phyloP scores from a whole-genome alignment of 257 asterid genomes.

The Forsythia suspensa region DNA sequence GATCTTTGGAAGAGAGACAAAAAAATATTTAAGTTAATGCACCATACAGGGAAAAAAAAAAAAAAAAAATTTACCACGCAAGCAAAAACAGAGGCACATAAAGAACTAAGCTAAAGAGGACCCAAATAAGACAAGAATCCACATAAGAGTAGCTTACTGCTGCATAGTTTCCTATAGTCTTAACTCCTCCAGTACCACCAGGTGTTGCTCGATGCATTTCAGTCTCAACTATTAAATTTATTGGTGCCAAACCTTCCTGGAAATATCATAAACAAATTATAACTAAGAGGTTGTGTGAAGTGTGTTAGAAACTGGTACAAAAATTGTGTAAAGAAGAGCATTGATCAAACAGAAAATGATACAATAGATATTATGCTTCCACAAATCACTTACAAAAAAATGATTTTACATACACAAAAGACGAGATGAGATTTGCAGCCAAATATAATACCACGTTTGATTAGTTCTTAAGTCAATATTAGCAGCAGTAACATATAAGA shows the following conservation, averaged over 20 bases:
- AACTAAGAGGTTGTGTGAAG: not conserved
- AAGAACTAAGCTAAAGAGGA: not conserved
- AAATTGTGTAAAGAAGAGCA: not conserved
- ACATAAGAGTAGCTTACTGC: constrained; percentile 52
- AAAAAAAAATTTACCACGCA: not conserved
- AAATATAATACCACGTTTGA: not conserved
- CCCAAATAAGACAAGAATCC: not conserved
- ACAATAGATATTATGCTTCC: not conserved
- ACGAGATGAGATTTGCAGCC: not conserved
- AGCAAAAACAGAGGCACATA: not conserved
- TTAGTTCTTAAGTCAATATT: not conserved
- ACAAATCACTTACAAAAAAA: not conserved
- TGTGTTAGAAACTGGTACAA: not conserved
- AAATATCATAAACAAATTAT: not conserved
- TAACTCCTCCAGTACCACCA: constrained; percentile 98
- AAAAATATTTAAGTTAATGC: not conserved
- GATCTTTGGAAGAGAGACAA: not conserved
- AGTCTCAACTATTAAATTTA: constrained; percentile 83
- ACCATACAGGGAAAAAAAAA: no score
- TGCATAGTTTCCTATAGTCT: constrained; percentile 96
- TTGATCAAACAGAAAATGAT: not conserved
- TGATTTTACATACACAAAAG: not conserved
- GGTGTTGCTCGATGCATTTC: constrained; percentile 97
- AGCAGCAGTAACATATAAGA: not conserved
- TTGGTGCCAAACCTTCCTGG: constrained; percentile 98